Conservation (phyloP, 179 eudicot genomes). For the Beta corolliflora region DNA sequence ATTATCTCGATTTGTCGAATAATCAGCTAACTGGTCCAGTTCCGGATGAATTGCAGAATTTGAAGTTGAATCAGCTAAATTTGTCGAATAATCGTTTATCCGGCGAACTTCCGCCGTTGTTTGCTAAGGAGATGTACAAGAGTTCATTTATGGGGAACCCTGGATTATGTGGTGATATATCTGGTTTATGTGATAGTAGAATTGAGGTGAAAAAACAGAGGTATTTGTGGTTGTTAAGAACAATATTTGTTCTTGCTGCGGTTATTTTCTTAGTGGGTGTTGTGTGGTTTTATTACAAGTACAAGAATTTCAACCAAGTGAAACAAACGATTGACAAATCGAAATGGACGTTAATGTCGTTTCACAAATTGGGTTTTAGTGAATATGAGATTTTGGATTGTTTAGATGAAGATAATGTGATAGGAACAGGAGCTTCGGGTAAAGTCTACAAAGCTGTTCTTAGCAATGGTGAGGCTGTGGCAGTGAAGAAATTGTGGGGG, state of each 20-base stretch:
- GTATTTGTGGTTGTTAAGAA: conserved; percentile 54
- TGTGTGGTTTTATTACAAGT: conserved; percentile 54
- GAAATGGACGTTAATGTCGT: conserved; percentile 83
- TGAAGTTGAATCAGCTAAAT: conserved; percentile 78
- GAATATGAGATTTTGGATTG: conserved; percentile 75
- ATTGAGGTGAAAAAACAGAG: conserved; percentile 31
- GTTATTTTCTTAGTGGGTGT: conserved; percentile 56
- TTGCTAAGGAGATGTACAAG: conserved; percentile 53
- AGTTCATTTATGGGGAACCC: conserved; percentile 77
- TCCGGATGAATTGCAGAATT: conserved; percentile 57
- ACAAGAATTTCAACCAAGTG: conserved; percentile 45
- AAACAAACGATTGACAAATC: conserved; percentile 44
- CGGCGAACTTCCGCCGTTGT: conserved; percentile 65
- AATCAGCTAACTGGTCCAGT: conserved; percentile 66
- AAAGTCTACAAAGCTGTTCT: conserved; percentile 77
- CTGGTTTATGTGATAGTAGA: conserved; percentile 52
- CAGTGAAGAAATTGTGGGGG: conserved; percentile 66
- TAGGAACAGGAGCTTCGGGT: conserved; percentile 80
- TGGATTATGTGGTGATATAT: conserved; percentile 64
- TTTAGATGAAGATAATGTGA: conserved; percentile 75
- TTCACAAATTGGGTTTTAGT: conserved; percentile 77
- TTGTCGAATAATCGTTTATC: conserved; percentile 68
- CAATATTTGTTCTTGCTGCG: conserved; percentile 61
- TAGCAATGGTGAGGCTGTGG: conserved; percentile 67
- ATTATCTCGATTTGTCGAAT: conserved; percentile 80